Evolutionary conservation across 2,329 filamentous ascomycete species (phyloP).

Genomic region (Colletotrichum sp.): DNA sequence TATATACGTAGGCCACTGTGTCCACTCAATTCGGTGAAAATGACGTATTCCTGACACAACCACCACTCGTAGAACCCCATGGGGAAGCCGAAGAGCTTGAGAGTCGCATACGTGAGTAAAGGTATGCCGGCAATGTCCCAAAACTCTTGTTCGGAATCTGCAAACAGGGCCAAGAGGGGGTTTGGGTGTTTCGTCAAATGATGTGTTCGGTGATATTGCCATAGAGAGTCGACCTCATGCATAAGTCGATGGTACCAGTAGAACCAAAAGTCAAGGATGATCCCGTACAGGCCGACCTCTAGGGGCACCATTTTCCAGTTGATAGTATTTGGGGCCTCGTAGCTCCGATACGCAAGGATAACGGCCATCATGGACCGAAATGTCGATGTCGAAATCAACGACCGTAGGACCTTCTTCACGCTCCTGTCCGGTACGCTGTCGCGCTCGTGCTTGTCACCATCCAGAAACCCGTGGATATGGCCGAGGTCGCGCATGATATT

Average conservation of each 20-base stretch:
- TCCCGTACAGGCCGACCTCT: conserved; percentile 43
- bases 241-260: conserved; percentile 48
- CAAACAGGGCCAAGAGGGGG: conserved; percentile 44
- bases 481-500: conserved; percentile 41
- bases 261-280: conserved; percentile 51
- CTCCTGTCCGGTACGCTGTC: conserved; percentile 46
- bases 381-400: conserved; percentile 36
- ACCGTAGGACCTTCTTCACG: conserved; percentile 35
- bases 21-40: conserved; percentile 43
- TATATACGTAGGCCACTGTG: conserved; percentile 44
- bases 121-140: conserved; percentile 48
- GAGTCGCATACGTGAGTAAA: conserved; percentile 38
- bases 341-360: conserved; percentile 31
- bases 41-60: conserved; percentile 48
- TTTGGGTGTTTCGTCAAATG: conserved; percentile 51
- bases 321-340: conserved; percentile 28
- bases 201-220: conserved; percentile 50
- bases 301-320: conserved; percentile 40
- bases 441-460: conserved; percentile 47
- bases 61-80: conserved; percentile 54
- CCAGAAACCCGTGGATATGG: conserved; percentile 44
- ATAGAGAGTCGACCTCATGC: conserved; percentile 43
- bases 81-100: conserved; percentile 39
- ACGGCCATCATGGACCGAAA: conserved; percentile 38
- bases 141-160: conserved; percentile 46